These are phyloP conservation scores for Pleurotus cornucopiae DNA, from an alignment of 768 basidiomycete species.

Conservation along the genomic window DNA sequence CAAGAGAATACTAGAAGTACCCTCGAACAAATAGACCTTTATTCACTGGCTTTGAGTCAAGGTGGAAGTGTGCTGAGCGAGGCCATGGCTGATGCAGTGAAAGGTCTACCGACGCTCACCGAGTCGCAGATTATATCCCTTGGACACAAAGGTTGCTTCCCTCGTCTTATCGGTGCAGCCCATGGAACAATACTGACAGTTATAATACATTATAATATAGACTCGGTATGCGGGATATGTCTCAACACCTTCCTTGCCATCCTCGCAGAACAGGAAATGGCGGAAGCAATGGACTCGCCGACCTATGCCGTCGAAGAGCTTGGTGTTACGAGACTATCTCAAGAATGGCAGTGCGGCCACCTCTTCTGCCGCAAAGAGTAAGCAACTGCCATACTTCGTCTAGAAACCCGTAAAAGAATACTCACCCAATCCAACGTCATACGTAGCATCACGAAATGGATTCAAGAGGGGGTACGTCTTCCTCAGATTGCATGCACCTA, in stretches of 20 bases:
- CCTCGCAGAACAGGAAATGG: slow-evolving; percentile 72
- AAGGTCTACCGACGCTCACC: slow-evolving; percentile 42
- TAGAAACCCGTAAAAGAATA: slow-evolving; percentile 8
- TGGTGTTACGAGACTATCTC: slow-evolving; percentile 61
- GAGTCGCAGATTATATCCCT: slow-evolving; percentile 44
- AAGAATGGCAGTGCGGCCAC: slow-evolving; percentile 56
- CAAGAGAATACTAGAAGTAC: too few relatives aligned
- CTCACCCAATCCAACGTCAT: slow-evolving; percentile 8
- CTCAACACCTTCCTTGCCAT: slow-evolving; percentile 63
- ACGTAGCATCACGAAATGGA: slow-evolving; percentile 60
- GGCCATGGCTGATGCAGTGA: slow-evolving; percentile 14
- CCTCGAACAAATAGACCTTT: too few relatives aligned
- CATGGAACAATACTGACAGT: too few relatives aligned
- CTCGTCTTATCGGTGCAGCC: neutral
- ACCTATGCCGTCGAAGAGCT: slow-evolving; percentile 65
- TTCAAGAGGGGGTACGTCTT: slow-evolving; percentile 47
- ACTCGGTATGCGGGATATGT: slow-evolving; percentile 74
- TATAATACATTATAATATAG: slow-evolving; percentile 26
- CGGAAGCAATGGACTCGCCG: slow-evolving; percentile 73
- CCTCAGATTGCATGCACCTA: neutral
- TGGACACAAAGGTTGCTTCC: slow-evolving; percentile 39
- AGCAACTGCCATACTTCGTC: slow-evolving; percentile 13
- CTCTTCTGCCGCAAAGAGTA: slow-evolving; percentile 83
- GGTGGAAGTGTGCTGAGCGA: too few relatives aligned
- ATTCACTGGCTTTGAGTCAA: too few relatives aligned